Conservation (phyloP, 139 green algal genomes). For the Picochlorum sp. region DNA sequence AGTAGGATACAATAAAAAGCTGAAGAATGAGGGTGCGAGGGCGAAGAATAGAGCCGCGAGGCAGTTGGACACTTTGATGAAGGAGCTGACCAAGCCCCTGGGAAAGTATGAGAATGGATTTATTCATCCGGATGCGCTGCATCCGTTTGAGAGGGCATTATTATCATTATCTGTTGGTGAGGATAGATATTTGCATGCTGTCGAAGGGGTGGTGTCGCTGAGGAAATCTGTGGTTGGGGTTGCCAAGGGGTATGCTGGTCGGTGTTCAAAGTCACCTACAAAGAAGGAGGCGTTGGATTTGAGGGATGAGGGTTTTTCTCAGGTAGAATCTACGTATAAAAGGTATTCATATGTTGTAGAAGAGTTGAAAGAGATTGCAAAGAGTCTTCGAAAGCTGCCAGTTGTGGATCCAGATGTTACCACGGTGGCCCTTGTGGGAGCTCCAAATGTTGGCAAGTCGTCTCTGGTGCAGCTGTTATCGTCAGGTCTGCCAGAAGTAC, state of each 20-base stretch:
- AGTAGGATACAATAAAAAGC: constrained; percentile 29
- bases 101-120: constrained; percentile 61
- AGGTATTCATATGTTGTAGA: constrained; percentile 42
- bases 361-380: constrained; percentile 62
- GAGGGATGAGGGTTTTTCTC: constrained; percentile 52
- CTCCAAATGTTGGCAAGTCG: constrained; percentile 93
- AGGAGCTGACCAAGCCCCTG: constrained; percentile 43
- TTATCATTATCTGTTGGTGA: constrained; percentile 81
- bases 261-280: constrained; percentile 45
- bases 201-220: constrained; percentile 40
- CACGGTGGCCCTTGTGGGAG: constrained; percentile 74
- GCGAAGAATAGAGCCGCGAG: constrained; percentile 55
- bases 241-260: constrained; percentile 62
- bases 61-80: constrained; percentile 66
- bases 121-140: constrained; percentile 47
- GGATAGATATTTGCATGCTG: constrained; percentile 40
- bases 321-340: constrained; percentile 42
- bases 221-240: constrained; percentile 28
- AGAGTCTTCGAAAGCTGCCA: constrained; percentile 66
- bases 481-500: constrained; percentile 72
- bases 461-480: constrained; percentile 83
- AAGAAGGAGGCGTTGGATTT: constrained; percentile 55
- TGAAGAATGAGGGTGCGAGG: constrained; percentile 67
- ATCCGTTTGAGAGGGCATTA: constrained; percentile 85
- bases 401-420: constrained; percentile 73